phyloP scores from a whole-genome alignment of 768 basidiomycete genomes.

The Suillus clintonianus region DNA sequence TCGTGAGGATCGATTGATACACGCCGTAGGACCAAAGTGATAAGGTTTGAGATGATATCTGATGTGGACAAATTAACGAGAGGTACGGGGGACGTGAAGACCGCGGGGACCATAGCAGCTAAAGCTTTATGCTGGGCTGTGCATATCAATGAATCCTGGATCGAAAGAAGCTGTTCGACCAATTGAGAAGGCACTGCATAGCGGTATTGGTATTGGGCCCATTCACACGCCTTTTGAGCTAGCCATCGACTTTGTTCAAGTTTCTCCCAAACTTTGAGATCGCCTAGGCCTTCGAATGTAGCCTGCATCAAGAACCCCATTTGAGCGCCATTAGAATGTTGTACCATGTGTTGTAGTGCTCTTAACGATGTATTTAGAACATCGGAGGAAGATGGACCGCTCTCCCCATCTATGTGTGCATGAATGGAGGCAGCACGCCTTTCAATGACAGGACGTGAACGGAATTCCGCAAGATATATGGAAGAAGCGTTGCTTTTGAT shows the following conservation, averaged over 20 bases:
- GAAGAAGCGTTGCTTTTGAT: constrained; percentile 74
- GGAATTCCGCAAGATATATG: constrained; percentile 82
- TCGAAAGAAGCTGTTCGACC: constrained; percentile 72
- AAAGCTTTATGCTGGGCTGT: constrained; percentile 60
- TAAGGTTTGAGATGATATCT: constrained; percentile 80
- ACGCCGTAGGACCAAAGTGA: constrained; percentile 72
- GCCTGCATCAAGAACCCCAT: constrained; percentile 72
- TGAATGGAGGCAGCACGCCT: constrained; percentile 89
- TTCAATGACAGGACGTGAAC: constrained; percentile 75
- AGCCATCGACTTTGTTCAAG: constrained; percentile 81
- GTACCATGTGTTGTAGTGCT: constrained; percentile 69
- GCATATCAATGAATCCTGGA: constrained; percentile 52
- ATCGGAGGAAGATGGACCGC: constrained; percentile 73
- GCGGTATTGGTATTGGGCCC: constrained; percentile 92
- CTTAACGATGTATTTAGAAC: constrained; percentile 75
- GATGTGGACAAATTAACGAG: constrained; percentile 90
- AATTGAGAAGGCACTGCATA: constrained; percentile 86
- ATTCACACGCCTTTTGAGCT: constrained; percentile 74
- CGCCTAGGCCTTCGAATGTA: constrained; percentile 67
- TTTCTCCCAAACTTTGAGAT: constrained; percentile 62
- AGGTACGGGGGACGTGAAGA: constrained; percentile 81
- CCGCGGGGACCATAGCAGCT: constrained; percentile 76
- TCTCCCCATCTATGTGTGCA: constrained; percentile 84
- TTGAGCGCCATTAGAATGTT: constrained; percentile 77
- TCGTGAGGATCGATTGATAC: constrained; percentile 64